These are phyloP conservation scores for Diutina sp. DNA, from an alignment of 1,139 yeast species.

Conservation along the genomic window DNA sequence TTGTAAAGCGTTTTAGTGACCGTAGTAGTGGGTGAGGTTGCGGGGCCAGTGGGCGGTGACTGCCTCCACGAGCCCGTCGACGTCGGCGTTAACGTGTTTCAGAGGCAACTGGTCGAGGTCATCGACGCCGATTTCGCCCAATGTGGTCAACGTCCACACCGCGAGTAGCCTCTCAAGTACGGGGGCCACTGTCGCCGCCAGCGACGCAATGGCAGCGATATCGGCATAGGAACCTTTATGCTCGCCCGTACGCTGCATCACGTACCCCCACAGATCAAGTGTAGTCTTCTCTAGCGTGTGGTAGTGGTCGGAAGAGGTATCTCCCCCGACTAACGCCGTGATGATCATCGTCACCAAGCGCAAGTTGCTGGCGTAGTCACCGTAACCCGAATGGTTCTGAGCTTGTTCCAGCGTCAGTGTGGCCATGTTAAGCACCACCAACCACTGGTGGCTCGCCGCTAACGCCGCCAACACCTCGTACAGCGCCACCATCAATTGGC, in stretches of 20 bases:
- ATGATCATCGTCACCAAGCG: constrained; percentile 4
- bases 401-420: background rate
- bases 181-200: background rate
- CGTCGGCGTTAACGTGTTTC: background rate
- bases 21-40: background rate
- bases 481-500: background rate
- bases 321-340: constrained; percentile 2
- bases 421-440: background rate
- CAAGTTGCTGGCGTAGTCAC: constrained; percentile 3
- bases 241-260: background rate
- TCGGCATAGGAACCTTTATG: background rate
- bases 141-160: background rate
- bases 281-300: background rate
- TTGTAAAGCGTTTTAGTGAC: too few species aligned
- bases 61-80: background rate
- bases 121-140: background rate
- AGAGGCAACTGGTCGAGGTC: background rate
- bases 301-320: background rate
- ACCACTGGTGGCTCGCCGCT: background rate
- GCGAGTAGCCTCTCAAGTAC: background rate
- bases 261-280: background rate
- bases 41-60: background rate
- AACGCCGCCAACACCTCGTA: background rate
- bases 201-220: background rate
- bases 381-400: background rate